These are phyloP conservation scores for Leonotis leonurus DNA, from an alignment of 257 asterid genomes.

Conservation along the genomic window DNA sequence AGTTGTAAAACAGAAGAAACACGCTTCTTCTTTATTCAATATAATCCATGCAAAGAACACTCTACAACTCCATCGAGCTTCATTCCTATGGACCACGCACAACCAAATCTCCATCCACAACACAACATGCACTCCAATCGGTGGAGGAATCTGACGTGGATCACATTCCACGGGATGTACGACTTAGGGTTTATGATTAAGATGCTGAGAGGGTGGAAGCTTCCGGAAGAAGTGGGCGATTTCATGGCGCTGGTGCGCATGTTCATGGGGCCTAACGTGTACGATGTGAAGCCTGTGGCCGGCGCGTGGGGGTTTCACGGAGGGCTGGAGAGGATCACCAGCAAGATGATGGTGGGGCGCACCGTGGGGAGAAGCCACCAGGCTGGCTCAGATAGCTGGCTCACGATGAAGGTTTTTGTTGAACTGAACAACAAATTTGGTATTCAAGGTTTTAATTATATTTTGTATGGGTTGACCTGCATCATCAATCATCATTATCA, in stretches of 20 bases:
- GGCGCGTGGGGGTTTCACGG: background rate
- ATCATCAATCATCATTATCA: too few relatives aligned
- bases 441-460: background rate
- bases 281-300: conserved; percentile 23
- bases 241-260: background rate
- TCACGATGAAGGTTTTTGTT: conserved; percentile 7
- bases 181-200: conserved; percentile 20
- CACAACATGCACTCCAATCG: background rate
- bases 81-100: too few relatives aligned
- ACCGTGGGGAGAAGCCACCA: conserved; percentile 25
- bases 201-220: background rate
- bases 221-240: background rate
- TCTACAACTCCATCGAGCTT: too few relatives aligned
- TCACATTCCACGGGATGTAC: conserved; percentile 27
- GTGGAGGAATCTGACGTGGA: conserved; percentile 11
- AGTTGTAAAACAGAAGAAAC: too few relatives aligned
- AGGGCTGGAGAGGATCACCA: conserved; percentile 21
- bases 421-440: background rate
- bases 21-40: too few relatives aligned
- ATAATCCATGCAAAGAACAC: too few relatives aligned
- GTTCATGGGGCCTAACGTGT: conserved; percentile 9
- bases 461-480: background rate
- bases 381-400: conserved; percentile 27
- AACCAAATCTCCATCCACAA: too few relatives aligned
- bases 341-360: conserved; percentile 7